Percentiles rank a stretch among this genome's conserved stretches.
phyloP scores from a whole-genome alignment of 768 basidiomycete genomes.

The Filobasidium wieringae region DNA sequence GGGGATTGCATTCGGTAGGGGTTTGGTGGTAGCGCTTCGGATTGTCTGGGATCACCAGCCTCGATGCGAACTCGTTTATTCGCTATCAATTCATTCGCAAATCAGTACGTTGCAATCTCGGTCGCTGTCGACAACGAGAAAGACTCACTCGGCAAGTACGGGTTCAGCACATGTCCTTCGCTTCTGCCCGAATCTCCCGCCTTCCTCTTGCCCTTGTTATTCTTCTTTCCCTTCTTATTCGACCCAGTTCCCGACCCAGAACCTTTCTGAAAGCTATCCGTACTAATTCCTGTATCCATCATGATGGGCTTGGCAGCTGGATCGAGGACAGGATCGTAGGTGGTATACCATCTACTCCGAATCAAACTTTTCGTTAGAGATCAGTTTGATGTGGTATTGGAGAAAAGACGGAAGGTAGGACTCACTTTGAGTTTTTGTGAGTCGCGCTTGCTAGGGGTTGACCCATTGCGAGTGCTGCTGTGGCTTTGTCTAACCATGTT shows the following conservation, averaged over 20 bases:
- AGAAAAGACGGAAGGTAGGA: neutral
- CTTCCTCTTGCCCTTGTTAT: slow-evolving; percentile 1
- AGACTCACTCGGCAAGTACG: neutral
- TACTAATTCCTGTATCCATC: neutral
- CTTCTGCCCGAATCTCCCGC: neutral
- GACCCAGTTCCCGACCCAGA: neutral
- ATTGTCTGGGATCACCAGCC: neutral
- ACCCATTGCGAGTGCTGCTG: slow-evolving; percentile 28
- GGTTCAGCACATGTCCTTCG: neutral
- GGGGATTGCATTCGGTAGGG: neutral
- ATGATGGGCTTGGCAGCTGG: neutral
- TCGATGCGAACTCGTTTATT: neutral
- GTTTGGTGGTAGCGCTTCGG: neutral
- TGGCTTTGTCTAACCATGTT: slow-evolving; percentile 35
- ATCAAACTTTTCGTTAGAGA: slow-evolving; percentile 3
- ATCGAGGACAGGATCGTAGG: neutral
- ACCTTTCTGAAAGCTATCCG: neutral
- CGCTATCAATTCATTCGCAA: too few species aligned
- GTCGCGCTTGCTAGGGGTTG: slow-evolving; percentile 21
- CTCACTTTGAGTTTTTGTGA: slow-evolving; percentile 21
- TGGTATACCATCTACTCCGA: slow-evolving; percentile 16
- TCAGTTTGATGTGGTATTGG: neutral
- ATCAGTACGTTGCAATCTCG: too few species aligned
- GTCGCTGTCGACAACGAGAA: too few species aligned
- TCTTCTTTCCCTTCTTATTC: slow-evolving; percentile 7